These are phyloP conservation scores for Fusarium subtropicale DNA, from an alignment of 2,329 filamentous ascomycete genomes.

Conservation along the genomic window DNA sequence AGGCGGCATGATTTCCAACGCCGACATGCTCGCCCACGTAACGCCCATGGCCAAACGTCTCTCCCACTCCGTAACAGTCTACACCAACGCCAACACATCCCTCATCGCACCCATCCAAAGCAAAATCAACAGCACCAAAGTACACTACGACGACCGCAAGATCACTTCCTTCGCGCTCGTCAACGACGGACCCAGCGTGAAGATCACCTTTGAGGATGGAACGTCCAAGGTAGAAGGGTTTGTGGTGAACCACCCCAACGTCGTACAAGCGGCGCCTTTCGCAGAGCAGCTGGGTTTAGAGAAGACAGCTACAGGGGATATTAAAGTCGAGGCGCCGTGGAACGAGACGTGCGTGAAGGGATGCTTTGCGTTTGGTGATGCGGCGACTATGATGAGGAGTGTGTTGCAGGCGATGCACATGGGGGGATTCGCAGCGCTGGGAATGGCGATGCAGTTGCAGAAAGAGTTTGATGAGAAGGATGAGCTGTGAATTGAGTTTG, in stretches of 20 bases:
- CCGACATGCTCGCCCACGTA: slow-evolving; percentile 54
- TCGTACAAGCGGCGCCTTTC: slow-evolving; percentile 56
- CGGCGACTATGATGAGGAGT: slow-evolving; percentile 49
- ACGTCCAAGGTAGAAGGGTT: slow-evolving; percentile 54
- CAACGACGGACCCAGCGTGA: slow-evolving; percentile 46
- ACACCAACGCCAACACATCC: slow-evolving; percentile 59
- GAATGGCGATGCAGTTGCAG: slow-evolving; percentile 46
- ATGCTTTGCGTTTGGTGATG: slow-evolving; percentile 67
- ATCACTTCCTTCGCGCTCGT: slow-evolving; percentile 50
- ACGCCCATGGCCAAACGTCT: slow-evolving; percentile 59
- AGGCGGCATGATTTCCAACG: slow-evolving; percentile 49
- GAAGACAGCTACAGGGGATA: slow-evolving; percentile 55
- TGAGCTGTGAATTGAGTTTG: slow-evolving; percentile 37
- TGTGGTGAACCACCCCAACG: slow-evolving; percentile 53
- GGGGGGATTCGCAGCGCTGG: slow-evolving; percentile 47
- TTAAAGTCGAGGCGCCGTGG: slow-evolving; percentile 58
- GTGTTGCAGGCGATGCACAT: slow-evolving; percentile 47
- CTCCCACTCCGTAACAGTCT: slow-evolving; percentile 59
- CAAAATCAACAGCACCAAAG: slow-evolving; percentile 49
- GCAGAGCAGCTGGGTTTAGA: slow-evolving; percentile 59
- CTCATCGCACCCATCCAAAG: slow-evolving; percentile 48
- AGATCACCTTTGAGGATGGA: slow-evolving; percentile 57
- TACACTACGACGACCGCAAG: slow-evolving; percentile 53
- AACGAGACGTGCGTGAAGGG: slow-evolving; percentile 62
- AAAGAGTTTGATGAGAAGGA: slow-evolving; percentile 46